Base-by-base conservation (phyloP, 108 stramenopile genomes). In the Chaetoceros muelleri region DNA sequence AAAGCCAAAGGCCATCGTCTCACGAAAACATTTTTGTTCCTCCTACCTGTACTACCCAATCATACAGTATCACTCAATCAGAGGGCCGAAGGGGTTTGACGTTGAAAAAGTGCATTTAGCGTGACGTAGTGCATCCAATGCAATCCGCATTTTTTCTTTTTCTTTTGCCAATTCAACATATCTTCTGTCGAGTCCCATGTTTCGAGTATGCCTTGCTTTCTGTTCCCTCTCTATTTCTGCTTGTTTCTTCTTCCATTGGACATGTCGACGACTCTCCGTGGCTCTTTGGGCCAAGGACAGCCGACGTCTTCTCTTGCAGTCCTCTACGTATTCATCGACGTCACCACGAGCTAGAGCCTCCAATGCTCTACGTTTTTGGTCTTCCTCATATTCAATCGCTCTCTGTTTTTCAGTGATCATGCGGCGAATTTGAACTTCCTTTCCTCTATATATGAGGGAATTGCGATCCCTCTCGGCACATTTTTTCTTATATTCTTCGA, bases 241-340 rank as follows among this genome's bases (percentile, higher is more conserved):
- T 63, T 73, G 60, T 29, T 78, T 23, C 54, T 73, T 66, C 47
- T 66, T 59, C 71, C 70, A 67, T 48, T 71, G 64, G 34, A 67
- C 67, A 64, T 85, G 81, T 0, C 62, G 76, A 7, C 83, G 73
- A 26, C 69, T 78, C 56, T 90, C 89, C 34, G 82, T 85, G 27
- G 89, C 89, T 45, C 89, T 73, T 40, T 78, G 69, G 29, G 80
- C 85, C 10, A 91, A 72, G 16, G 89, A 91, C 23, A 82, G 53
- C 30, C 85, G 64, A 52, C 70, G 61, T 23, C 82, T 70, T 53
- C 55, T 57, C 55, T 83, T 82, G 67, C 85, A 92, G 44, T 81
- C 76, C 48, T 77, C 61, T 0, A 84, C 53, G 65, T 91, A 91
- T 3, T 72, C 75, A 50, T 87, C 75, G 3, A 91, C 90, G 61